Conservation (phyloP, 345 rosid species). For the Pseudoturritis turrita region DNA sequence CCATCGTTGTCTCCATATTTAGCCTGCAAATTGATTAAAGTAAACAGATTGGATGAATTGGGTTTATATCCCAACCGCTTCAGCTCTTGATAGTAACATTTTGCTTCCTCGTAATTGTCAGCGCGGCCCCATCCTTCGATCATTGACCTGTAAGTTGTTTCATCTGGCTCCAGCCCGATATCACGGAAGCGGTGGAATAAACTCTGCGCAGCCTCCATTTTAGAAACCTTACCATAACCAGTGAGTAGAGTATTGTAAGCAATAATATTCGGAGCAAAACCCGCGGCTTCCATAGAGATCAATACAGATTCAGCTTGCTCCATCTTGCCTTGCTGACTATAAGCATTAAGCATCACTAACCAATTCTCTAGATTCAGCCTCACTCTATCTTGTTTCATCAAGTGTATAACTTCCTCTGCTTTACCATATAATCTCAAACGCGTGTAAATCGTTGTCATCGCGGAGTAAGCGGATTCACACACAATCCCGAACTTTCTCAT, state of each 20-base stretch:
- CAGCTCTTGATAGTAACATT: slow-evolving; percentile 56
- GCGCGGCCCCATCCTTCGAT: slow-evolving; percentile 94
- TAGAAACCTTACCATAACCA: slow-evolving; percentile 74
- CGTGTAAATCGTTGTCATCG: slow-evolving; percentile 82
- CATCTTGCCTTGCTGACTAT: slow-evolving; percentile 77
- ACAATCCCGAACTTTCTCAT: slow-evolving; percentile 63
- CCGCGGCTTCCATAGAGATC: slow-evolving; percentile 51
- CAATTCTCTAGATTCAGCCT: slow-evolving; percentile 62
- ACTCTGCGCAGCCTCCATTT: slow-evolving; percentile 63
- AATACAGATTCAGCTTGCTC: slow-evolving; percentile 60
- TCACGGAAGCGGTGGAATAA: slow-evolving; percentile 41
- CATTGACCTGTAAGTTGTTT: slow-evolving; percentile 84
- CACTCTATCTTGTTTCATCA: slow-evolving; percentile 56
- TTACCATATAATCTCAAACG: slow-evolving; percentile 65
- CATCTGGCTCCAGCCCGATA: slow-evolving; percentile 67
- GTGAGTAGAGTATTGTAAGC: slow-evolving; percentile 79
- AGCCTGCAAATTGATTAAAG: slow-evolving; percentile 70
- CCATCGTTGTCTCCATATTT: slow-evolving; percentile 62
- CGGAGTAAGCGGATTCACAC: slow-evolving; percentile 84
- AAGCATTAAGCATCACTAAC: slow-evolving; percentile 79
- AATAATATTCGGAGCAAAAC: slow-evolving; percentile 52
- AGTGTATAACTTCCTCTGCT: slow-evolving; percentile 64
- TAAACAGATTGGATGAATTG: slow-evolving; percentile 74
- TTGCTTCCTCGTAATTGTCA: slow-evolving; percentile 45
- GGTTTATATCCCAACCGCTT: slow-evolving; percentile 65